phyloP scores from a whole-genome alignment of 139 green algal genomes.

The Zygnema cylindricum region DNA sequence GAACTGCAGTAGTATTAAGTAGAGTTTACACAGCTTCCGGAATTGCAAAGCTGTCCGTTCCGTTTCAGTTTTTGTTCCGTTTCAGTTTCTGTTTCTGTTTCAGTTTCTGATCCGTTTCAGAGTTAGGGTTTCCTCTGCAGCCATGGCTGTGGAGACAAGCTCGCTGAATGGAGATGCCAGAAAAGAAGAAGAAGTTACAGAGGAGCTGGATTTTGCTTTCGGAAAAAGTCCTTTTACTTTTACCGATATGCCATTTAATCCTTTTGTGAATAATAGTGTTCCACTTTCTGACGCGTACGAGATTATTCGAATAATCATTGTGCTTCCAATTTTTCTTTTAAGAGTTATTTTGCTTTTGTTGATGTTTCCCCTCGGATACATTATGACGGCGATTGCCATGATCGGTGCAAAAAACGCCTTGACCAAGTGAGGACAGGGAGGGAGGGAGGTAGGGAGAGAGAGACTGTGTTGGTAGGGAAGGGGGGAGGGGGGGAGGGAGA shows the following conservation, averaged over 20 bases:
- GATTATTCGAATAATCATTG: background rate
- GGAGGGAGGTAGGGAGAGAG: background rate
- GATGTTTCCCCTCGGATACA: conserved; percentile 26
- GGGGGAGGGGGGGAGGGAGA: background rate
- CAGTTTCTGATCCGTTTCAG: too few species aligned
- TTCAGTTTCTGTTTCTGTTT: too few species aligned
- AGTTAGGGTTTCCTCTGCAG: background rate
- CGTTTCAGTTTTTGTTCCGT: too few species aligned
- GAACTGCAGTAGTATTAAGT: too few species aligned
- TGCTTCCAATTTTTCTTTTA: conserved; percentile 44
- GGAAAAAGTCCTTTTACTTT: background rate
- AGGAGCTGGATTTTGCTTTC: conserved; percentile 28
- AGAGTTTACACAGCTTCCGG: too few species aligned
- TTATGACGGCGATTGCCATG: conserved; percentile 23
- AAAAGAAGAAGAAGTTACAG: background rate
- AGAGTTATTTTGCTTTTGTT: conserved; percentile 30
- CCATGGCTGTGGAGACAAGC: background rate
- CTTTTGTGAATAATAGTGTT: conserved; percentile 41
- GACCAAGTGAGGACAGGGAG: conserved; percentile 10
- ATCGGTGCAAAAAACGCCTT: conserved; percentile 21
- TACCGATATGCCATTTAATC: conserved; percentile 43
- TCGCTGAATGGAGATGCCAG: background rate
- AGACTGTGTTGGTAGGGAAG: background rate
- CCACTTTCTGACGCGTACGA: background rate
- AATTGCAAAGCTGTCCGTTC: too few species aligned